Evolutionary conservation across 2,329 filamentous ascomycete species (phyloP), one percentile per base, ranked within the genome.

Genomic region (Paramyrothecium roridum): DNA sequence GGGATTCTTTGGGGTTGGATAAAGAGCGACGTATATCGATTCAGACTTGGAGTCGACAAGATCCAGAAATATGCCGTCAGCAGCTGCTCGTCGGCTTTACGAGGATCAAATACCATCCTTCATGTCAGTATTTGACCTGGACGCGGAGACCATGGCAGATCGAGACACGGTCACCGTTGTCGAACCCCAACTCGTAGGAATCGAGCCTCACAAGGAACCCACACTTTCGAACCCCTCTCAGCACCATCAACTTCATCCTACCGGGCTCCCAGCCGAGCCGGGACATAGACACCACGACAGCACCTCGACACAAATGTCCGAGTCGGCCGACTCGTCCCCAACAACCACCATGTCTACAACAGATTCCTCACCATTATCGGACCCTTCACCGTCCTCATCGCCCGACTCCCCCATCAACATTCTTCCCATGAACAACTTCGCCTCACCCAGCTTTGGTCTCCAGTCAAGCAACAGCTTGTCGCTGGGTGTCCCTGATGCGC

Each of bases 271-370:
- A 33, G 66, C 75, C 3, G 79, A 82, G 62, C 67, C 76, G 58
- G 77, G 77, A 60, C 89, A 91, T 73, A 85, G 87, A 66, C 88
- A 90, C 69, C 82, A 86, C 68, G 84, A 90, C 68, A 91, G 88
- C 74, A 88, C 85, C n/a, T 93, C 88, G 8, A 91, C 89, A 3
- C 87, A 89, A 59, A 82, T 82, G 54, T 90, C 89, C 17, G 91
- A 90, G 60, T 98, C 95, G 1, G 90, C 90, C 46, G 93, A 96
- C 67, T 96, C 93, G 21, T 98, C 93, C 10, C 95, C 95, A 1
- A 98, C 93, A 8, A 97, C 93, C 3, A 96, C 93, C 2, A 84
- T 95, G 51, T 96, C 92, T 7, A 96, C 91, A 20, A 91, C 93
- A 60, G 93, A 96, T 74, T 96, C 93, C 6, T 93, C 91, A 10